phyloP scores from a whole-genome alignment of 352 stramenopile genomes.

The Globisporangium acanthophoron region DNA sequence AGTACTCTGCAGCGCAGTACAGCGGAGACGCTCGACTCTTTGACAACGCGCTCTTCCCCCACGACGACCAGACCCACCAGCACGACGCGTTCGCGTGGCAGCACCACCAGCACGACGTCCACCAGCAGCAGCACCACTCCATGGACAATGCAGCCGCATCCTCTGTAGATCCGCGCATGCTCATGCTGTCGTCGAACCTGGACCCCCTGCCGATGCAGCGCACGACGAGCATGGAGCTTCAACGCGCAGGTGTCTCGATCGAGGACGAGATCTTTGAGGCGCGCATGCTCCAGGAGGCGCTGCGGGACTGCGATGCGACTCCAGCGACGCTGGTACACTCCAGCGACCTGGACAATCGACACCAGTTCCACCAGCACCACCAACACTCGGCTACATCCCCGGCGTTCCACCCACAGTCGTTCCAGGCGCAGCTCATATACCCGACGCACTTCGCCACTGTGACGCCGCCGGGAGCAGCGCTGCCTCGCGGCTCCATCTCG shows the following conservation, averaged over 20 bases:
- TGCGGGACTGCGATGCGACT: conserved; percentile 11
- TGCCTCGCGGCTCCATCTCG: conserved; percentile 3
- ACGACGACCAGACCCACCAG: background rate
- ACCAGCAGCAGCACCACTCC: background rate
- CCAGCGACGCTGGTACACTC: background rate
- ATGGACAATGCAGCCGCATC: background rate
- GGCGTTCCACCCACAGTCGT: conserved; percentile 1
- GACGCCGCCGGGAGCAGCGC: conserved; percentile 3
- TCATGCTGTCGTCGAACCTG: background rate
- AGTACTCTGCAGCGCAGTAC: background rate
- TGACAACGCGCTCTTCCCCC: conserved; percentile 1
- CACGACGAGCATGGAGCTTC: background rate
- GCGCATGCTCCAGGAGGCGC: conserved; percentile 29
- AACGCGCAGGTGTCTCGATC: conserved; percentile 6
- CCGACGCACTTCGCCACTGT: conserved; percentile 19
- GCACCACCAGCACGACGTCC: background rate
- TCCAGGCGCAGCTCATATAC: conserved; percentile 13
- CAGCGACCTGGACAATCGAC: conserved; percentile 3
- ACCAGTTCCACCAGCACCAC: conserved; percentile 12
- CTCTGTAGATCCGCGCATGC: background rate
- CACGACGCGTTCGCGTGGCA: conserved; percentile 5
- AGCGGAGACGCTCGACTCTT: background rate
- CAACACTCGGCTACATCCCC: conserved; percentile 6
- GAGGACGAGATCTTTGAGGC: conserved; percentile 28
- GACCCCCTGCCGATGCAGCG: conserved; percentile 8